These are phyloP conservation scores for Spinacia oleracea DNA, from an alignment of 179 eudicot species.

Conservation along the genomic window DNA sequence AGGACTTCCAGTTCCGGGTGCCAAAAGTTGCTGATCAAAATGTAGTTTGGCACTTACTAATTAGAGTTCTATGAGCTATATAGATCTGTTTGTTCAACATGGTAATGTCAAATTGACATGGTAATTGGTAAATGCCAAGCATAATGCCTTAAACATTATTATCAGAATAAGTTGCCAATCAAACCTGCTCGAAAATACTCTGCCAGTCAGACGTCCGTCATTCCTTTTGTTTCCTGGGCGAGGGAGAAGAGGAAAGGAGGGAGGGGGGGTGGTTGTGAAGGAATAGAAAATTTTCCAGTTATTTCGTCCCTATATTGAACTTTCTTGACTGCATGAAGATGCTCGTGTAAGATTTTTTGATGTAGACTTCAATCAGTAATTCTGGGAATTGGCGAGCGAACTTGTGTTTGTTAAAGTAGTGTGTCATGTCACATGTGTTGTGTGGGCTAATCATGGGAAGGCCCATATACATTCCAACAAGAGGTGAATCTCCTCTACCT, in stretches of 20 bases:
- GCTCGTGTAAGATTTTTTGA: not conserved
- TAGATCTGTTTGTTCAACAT: not conserved
- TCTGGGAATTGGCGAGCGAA: not conserved
- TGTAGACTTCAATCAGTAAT: not conserved
- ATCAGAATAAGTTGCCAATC: not conserved
- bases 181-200: not conserved
- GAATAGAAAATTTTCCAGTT: not conserved
- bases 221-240: not conserved
- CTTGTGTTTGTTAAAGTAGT: not conserved
- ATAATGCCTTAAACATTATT: not conserved
- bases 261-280: not conserved
- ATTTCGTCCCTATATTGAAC: not conserved
- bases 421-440: not conserved
- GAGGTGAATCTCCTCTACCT: no score
- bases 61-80: not conserved
- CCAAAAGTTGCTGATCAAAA: not conserved
- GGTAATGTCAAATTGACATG: not conserved
- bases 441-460: not conserved
- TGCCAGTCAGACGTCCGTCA: not conserved
- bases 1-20: not conserved
- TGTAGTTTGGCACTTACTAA: not conserved
- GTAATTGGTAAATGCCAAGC: not conserved
- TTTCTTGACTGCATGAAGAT: not conserved
- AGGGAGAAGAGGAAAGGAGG: not conserved
- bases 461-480: not conserved